These are phyloP conservation scores for Exophiala calicioides DNA, from an alignment of 2,329 filamentous ascomycete species.

Conservation along the genomic window DNA sequence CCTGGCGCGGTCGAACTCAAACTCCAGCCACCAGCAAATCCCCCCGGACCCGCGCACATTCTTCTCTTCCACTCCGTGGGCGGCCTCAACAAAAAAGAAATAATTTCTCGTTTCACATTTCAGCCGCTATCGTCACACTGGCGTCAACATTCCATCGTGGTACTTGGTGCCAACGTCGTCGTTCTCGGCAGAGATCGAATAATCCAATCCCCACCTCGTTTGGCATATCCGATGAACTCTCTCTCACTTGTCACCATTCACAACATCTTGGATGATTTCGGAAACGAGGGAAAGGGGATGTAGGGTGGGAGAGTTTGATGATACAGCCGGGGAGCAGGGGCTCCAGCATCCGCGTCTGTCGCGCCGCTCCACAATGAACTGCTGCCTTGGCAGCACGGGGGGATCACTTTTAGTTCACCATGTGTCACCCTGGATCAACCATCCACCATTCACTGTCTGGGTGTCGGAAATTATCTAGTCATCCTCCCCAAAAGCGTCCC, in stretches of 20 bases:
- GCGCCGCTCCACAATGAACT: slow-evolving; percentile 4
- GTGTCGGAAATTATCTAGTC: slow-evolving; percentile 27
- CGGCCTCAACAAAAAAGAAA: not conserved
- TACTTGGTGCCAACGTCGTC: not conserved
- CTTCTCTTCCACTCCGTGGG: no score
- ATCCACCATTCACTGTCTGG: slow-evolving; percentile 11
- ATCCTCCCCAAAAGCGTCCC: slow-evolving; percentile 1
- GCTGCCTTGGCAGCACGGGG: slow-evolving; percentile 12
- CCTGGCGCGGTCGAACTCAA: slow-evolving; percentile 11
- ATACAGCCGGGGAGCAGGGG: slow-evolving; percentile 7
- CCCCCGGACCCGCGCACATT: not conserved
- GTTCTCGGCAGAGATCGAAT: not conserved
- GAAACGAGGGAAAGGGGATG: slow-evolving; percentile 1
- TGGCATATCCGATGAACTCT: not conserved
- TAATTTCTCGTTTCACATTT: not conserved
- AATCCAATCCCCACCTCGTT: not conserved
- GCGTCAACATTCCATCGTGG: not conserved
- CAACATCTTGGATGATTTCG: no score
- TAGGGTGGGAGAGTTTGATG: not conserved
- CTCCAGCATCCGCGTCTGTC: slow-evolving; percentile 2
- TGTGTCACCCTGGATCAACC: slow-evolving; percentile 12
- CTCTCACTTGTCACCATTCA: no score
- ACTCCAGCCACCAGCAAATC: not conserved
- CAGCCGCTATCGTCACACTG: not conserved
- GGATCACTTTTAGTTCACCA: slow-evolving; percentile 11